These are phyloP conservation scores for Pseudonitzschia pungens DNA, from an alignment of 108 stramenopile species.

Conservation along the genomic window DNA sequence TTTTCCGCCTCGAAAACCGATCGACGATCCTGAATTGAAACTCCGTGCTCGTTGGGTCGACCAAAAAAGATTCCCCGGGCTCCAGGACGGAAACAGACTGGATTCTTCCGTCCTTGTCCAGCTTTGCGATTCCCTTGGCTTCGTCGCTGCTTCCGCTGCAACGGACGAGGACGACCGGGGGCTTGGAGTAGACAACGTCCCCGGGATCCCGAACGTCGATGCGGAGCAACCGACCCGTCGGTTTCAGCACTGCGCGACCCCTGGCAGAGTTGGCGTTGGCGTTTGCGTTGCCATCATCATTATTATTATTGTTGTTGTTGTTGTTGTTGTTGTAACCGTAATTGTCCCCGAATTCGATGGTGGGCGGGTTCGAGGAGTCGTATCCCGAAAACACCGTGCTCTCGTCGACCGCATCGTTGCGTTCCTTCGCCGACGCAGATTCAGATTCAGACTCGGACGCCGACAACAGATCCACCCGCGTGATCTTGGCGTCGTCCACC, in stretches of 20 bases:
- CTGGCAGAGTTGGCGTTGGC: constrained; percentile 13
- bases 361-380: constrained; percentile 45
- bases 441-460: no score
- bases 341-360: constrained; percentile 37
- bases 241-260: constrained; percentile 37
- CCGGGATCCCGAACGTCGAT: constrained; percentile 27
- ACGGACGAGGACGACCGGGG: constrained; percentile 49
- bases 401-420: no score
- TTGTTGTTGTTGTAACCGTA: constrained; percentile 30
- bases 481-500: constrained; percentile 37
- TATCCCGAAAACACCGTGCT: constrained; percentile 38
- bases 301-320: no score
- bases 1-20: not conserved
- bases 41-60: not conserved
- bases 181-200: constrained; percentile 6
- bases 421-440: no score
- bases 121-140: not conserved
- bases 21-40: not conserved
- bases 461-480: not conserved
- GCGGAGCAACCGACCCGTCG: constrained; percentile 40
- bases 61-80: not conserved
- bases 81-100: not conserved
- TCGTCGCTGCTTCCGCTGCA: not conserved
- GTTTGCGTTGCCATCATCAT: not conserved
- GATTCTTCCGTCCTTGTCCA: not conserved